Base-by-base conservation (phyloP, 768 basidiomycete genomes). In the Phanerochaete sordida region DNA sequence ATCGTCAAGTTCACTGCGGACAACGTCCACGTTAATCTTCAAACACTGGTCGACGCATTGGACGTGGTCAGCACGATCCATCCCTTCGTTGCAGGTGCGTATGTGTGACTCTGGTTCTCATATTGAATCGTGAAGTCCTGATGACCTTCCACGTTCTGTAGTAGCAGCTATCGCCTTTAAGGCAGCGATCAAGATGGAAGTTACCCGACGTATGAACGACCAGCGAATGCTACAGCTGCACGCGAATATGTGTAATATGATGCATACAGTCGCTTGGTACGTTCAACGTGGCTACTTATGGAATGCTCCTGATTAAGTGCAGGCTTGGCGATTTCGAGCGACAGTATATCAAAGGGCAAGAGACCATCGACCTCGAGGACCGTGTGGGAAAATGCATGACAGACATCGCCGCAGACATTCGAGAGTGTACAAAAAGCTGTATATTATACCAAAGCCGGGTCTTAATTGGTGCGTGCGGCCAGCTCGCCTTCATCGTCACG, bases 131-230 rank as follows among this genome's bases (percentile, higher is more conserved):
- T 35, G 33, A 35, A 35, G 13, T 13, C 6, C 13, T n/a, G 8
- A 46, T 24, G 16, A 19, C 23, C 7, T 24, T 19, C 44, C n/a
- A n/a, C n/a, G n/a, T n/a, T n/a, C n/a, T n/a, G 44, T 55, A 73
- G 82, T 80, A 47, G 80, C 76, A 33, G 78, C 82, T 21, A 63
- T 75, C 9, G 81, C 82, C 1, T 84, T 84, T 66, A 73, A 77
- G 30, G 69, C 79, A 0, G 79, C 80, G 7, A 72, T 80, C 27
- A 74, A 75, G 16, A 67, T 84, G 24, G 81, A 83, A 54, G 53
- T 79, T 56, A 78, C 77, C 3, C 72, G 82, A 27, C 70, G 78
- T 26, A 79, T 81, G 30, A 84, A 84, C 51, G 78, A 84, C 57
- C 75, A 74, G 57, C 81, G 80, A 61, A 73, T 83, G 8, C 58